These are phyloP conservation scores for Colletotrichum nymphaeae DNA, from an alignment of 2,329 filamentous ascomycete genomes.

Conservation along the genomic window DNA sequence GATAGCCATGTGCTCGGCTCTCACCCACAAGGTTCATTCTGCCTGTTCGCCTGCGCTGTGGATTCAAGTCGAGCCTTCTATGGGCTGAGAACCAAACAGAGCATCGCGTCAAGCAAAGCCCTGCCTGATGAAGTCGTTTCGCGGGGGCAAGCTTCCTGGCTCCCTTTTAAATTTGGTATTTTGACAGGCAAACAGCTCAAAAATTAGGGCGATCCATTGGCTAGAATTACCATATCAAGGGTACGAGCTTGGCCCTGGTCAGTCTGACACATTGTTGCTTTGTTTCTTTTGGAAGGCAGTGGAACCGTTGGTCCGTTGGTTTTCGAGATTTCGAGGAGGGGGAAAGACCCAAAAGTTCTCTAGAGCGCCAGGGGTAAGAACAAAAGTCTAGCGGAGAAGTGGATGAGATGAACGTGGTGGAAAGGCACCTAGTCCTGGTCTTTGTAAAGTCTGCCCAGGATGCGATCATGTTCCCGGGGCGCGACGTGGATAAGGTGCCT, in stretches of 20 bases:
- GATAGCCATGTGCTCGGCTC: not conserved
- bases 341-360: constrained; percentile 11
- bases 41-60: not conserved
- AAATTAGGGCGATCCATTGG: constrained; percentile 1
- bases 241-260: not conserved
- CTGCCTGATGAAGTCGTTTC: constrained; percentile 5
- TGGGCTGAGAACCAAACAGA: not conserved
- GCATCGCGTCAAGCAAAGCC: not conserved
- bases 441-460: not conserved
- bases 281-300: constrained; percentile 29
- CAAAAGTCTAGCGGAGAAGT: constrained; percentile 13
- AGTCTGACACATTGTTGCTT: not conserved
- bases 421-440: constrained; percentile 14
- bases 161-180: not conserved
- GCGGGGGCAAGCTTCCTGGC: not conserved
- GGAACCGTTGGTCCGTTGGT: not conserved
- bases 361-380: not conserved
- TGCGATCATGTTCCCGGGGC: constrained; percentile 12
- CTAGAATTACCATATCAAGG: constrained; percentile 7
- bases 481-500: constrained; percentile 6
- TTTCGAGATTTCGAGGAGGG: not conserved
- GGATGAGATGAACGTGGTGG: constrained; percentile 21
- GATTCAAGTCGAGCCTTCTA: not conserved
- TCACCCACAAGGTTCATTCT: not conserved
- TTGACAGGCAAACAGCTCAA: constrained; percentile 1